Percentiles rank a stretch among this genome's conserved stretches.
phyloP scores from a whole-genome alignment of 805 yeast species.

The Dipodascopsis tothii region DNA sequence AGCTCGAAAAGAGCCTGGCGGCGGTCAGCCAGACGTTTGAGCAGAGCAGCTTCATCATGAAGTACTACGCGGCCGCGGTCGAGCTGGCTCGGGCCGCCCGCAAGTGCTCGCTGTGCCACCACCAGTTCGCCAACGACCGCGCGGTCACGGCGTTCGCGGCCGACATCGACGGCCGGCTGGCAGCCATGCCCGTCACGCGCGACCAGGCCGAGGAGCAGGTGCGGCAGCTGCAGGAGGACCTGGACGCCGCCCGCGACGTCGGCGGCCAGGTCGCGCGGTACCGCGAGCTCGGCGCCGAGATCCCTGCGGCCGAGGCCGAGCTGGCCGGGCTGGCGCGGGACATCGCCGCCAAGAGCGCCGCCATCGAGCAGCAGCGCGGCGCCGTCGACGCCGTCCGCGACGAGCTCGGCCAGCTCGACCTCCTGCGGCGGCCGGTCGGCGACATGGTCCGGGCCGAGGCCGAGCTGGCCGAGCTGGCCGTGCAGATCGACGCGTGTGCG shows the following conservation, averaged over 20 bases:
- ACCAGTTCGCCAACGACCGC: constrained; percentile 46
- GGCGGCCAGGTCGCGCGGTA: constrained; percentile 19
- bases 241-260: constrained; percentile 12
- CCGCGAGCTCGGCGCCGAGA: constrained; percentile 13
- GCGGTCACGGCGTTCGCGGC: constrained; percentile 17
- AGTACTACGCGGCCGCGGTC: constrained; percentile 64
- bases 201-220: constrained; percentile 32
- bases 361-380: constrained; percentile 6
- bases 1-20: constrained; percentile 55
- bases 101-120: constrained; percentile 64
- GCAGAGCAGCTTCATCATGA: constrained; percentile 58
- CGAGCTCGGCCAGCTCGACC: constrained; percentile 24
- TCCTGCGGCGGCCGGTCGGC: constrained; percentile 29
- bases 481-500: constrained; percentile 24
- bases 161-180: constrained; percentile 29
- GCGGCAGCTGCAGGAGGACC: constrained; percentile 16
- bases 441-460: constrained; percentile 26
- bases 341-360: constrained; percentile 8
- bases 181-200: constrained; percentile 31
- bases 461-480: constrained; percentile 26
- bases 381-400: constrained; percentile 13
- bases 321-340: constrained; percentile 20
- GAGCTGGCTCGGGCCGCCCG: constrained; percentile 50
- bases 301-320: constrained; percentile 28
- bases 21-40: constrained; percentile 41